Percentiles rank a stretch among this genome's conserved stretches.
phyloP scores from a whole-genome alignment of 2,329 filamentous ascomycete genomes.

The Calonectria pseudoturangicola region DNA sequence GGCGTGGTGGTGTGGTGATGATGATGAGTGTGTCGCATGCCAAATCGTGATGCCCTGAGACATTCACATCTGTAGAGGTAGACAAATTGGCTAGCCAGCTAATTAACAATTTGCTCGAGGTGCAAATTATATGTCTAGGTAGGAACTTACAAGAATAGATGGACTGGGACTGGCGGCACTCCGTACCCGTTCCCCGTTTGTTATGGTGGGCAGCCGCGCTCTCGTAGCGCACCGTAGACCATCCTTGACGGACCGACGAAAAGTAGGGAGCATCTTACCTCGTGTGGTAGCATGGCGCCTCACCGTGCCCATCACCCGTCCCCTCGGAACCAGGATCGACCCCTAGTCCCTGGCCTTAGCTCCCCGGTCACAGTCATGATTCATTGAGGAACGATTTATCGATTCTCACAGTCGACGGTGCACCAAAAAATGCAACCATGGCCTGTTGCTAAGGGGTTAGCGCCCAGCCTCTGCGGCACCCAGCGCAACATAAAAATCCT shows the following conservation, averaged over 20 bases:
- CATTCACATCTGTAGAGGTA: background rate
- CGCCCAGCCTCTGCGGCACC: background rate
- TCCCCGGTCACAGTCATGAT: slow-evolving; percentile 23
- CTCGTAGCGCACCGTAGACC: slow-evolving; percentile 8
- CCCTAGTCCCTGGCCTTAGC: slow-evolving; percentile 10
- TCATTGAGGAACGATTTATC: slow-evolving; percentile 23
- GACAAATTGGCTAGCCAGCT: background rate
- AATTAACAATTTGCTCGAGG: background rate
- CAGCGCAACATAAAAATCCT: slow-evolving; percentile 1
- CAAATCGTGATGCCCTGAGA: slow-evolving; percentile 12
- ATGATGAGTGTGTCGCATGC: background rate
- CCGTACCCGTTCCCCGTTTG: background rate
- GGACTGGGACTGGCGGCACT: background rate
- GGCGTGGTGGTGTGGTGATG: slow-evolving; percentile 13
- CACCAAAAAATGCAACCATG: slow-evolving; percentile 23
- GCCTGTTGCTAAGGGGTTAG: slow-evolving; percentile 18
- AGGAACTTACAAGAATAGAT: slow-evolving; percentile 8
- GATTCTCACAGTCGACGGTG: slow-evolving; percentile 18
- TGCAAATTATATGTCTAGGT: too few relatives aligned
- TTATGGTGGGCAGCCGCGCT: slow-evolving; percentile 5
- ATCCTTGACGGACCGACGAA: background rate
- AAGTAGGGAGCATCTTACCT: slow-evolving; percentile 7
- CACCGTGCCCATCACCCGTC: slow-evolving; percentile 26
- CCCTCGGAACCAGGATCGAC: slow-evolving; percentile 31
- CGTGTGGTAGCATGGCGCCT: slow-evolving; percentile 25